Base-by-base conservation (phyloP, 768 basidiomycete species). In the Boletus subparvulus region DNA sequence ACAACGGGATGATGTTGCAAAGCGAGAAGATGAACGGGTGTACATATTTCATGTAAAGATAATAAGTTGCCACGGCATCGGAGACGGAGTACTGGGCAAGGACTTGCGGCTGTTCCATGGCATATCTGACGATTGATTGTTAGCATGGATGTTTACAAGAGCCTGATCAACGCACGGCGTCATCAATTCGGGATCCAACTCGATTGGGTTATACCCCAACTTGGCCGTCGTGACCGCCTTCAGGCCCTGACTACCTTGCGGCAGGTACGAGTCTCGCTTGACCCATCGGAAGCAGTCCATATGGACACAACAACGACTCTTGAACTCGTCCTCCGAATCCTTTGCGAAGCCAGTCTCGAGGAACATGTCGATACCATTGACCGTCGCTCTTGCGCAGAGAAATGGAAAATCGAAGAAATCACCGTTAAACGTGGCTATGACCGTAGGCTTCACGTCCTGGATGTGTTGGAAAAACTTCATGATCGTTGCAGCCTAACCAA, bases 251-350 rank as follows among this genome's bases (percentile, higher is more conserved):
- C 91, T 94, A 44, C 97, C 97, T 77, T 98, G 97, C 1, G 97
- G 97, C 16, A 99, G 77, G 70, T 99, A 98, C 9, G 95, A 98
- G 75, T 98, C 97, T 41, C 97, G 88, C 73, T 99, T 98, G 49
- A 99, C 97, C 97, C 97, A 99, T 65, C 96, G 86, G 80, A 98
- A 98, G 70, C 94, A 96, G 67, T 99, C 97, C 97, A 99, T 97
- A 69, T 99, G 97, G 21, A 88, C 92, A 66, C 95, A 98, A 19
- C 80, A 84, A 11, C 92, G 80, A 65, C 88, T 88, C 77, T 98
- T 98, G 79, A 86, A 99, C 72, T 99, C 97, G 46, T 94, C 90
- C 71, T 98, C 97, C 0, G 81, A 77, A 69, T 99, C 97, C 59
- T 86, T 92, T 9, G 85, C 80, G 66, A 99, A 98, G 0, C 97